A percentile compares a stretch with the other conserved stretches of the same genome.
These are phyloP conservation scores for Athelia sp. DNA, from an alignment of 1,284 basidiomycete genomes.

Conservation along the genomic window DNA sequence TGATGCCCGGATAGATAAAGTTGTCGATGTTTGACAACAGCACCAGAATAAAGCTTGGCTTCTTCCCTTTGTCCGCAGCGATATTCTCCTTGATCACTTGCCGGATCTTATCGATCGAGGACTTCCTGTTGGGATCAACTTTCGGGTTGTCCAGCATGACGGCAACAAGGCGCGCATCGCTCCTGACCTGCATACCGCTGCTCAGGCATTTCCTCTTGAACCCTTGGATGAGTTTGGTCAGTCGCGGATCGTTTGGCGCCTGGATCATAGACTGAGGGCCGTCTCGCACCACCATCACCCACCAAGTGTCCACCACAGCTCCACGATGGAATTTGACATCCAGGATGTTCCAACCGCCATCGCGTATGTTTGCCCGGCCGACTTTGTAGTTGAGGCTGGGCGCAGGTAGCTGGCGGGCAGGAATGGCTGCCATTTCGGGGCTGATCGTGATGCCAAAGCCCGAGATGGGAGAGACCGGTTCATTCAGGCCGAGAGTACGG, in stretches of 20 bases:
- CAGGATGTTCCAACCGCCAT: constrained; percentile 71
- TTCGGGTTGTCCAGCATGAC: constrained; percentile 19
- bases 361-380: constrained; percentile 37
- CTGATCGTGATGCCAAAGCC: constrained; percentile 55
- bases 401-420: constrained; percentile 54
- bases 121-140: constrained; percentile 35
- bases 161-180: constrained; percentile 33
- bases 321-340: constrained; percentile 59
- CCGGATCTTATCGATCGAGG: constrained; percentile 36
- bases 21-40: constrained; percentile 60
- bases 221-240: constrained; percentile 37
- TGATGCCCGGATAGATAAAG: constrained; percentile 70
- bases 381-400: constrained; percentile 50
- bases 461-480: no score
- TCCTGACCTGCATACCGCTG: constrained; percentile 46
- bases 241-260: constrained; percentile 34
- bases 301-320: constrained; percentile 46
- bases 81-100: constrained; percentile 29
- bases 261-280: constrained; percentile 26
- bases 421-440: constrained; percentile 53
- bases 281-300: constrained; percentile 59
- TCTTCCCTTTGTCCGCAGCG: constrained; percentile 16
- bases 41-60: constrained; percentile 58
- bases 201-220: constrained; percentile 46
- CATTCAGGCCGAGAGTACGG: constrained; percentile 42